Base-by-base conservation (phyloP, 1,139 yeast species). In the Schizosaccharomyces versatilis region DNA sequence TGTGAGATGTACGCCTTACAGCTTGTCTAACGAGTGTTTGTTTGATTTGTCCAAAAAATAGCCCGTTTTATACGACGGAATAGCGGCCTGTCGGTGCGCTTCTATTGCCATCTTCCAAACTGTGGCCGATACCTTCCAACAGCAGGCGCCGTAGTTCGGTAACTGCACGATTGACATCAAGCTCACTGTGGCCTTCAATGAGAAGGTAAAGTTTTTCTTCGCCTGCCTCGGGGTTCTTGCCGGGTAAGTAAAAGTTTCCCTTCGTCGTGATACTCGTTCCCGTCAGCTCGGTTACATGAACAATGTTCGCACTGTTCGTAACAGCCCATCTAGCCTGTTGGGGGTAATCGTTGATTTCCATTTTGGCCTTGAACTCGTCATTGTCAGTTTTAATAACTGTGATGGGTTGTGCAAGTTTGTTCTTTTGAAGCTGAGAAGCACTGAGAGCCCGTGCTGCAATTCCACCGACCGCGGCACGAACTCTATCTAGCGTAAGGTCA, bases 271-370 rank as follows among this genome's bases (percentile, higher is more conserved):
- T 79, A 5, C 95, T 80, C 0, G 90, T 80, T 0, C 80, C 75
- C 0, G 93, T 81, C 51, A 78, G 71, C 54, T 84, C 94, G 53
- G 79, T 78, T 52, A 90, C 74, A 60, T 76, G 77, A 2, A 77
- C 68, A 54, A 84, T 71, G 52, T 77, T 79, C 2, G 81, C 80
- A 39, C 82, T 74, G 59, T 81, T 80, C 3, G 88, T 80, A 5
- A 84, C 88, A 54, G 74, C 74, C 93, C 94, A 81, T 61, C 98
- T 71, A 0, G 88, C 90, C 51, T 76, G 73, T 53, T 60, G 90
- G 0, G 97, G 95, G 38, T 84, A 71, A 64, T 90, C 96, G 62
- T 90, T 90, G 60, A 88, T 80, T 54, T 78, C 77, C 56, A 90
- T 73, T 47, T 78, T 74, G 0, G 95, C 81, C 62, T 80, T 82